Percentiles rank a stretch among this genome's conserved stretches.
Conservation (phyloP, 352 stramenopile genomes). For the Globisporangium nunn region DNA sequence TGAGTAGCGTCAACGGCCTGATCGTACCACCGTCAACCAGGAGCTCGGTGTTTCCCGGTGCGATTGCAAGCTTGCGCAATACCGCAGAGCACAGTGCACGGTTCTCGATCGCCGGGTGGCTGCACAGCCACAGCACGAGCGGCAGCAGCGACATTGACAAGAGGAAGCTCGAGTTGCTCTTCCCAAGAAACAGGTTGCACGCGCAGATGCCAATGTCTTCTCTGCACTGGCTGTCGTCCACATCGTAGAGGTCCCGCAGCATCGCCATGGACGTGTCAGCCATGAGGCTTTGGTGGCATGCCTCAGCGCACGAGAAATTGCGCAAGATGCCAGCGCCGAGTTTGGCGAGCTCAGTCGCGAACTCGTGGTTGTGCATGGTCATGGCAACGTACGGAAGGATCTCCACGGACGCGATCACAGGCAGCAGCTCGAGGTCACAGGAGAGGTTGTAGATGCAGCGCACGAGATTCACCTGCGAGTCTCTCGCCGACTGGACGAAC, state of each 20-base stretch:
- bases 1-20: conserved; percentile 39
- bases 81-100: conserved; percentile 46
- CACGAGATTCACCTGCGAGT: conserved; percentile 38
- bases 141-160: conserved; percentile 38
- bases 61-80: conserved; percentile 56
- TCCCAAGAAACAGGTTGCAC: conserved; percentile 64
- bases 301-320: conserved; percentile 35
- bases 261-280: conserved; percentile 33
- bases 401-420: conserved; percentile 11
- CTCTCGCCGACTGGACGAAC: conserved; percentile 22
- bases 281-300: conserved; percentile 34
- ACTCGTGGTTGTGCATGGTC: conserved; percentile 17
- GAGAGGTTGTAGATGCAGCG: conserved; percentile 59
- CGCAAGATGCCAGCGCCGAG: conserved; percentile 34
- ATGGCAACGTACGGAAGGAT: conserved; percentile 18
- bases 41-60: conserved; percentile 54
- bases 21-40: conserved; percentile 53
- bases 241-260: conserved; percentile 39
- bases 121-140: conserved; percentile 49
- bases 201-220: conserved; percentile 47
- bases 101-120: conserved; percentile 16
- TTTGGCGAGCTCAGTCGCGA: conserved; percentile 11
- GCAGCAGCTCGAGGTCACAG: conserved; percentile 29
- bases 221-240: conserved; percentile 33
- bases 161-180: conserved; percentile 51